Conservation (phyloP, 108 stramenopile species). For the Tribonema minus region DNA sequence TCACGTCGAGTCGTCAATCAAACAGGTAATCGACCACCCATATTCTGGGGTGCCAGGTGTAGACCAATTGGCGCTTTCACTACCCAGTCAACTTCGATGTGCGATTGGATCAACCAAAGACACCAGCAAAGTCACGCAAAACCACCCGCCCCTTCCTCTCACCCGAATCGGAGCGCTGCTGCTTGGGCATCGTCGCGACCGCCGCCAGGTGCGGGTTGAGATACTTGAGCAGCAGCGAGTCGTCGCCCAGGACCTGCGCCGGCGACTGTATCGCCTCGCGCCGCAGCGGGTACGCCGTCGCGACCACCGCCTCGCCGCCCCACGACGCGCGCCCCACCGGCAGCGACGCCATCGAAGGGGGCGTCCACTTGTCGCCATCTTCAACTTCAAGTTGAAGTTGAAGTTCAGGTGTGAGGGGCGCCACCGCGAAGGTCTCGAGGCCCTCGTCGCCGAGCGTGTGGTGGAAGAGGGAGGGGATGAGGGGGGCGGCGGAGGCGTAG, state of each 20-base stretch:
- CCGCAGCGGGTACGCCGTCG: conserved; percentile 23
- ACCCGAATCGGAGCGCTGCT: no score
- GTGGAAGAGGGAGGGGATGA: conserved; percentile 17
- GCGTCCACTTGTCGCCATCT: not conserved
- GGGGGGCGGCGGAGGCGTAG: not conserved
- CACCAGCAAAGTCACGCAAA: no score
- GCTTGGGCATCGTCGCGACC: conserved; percentile 2
- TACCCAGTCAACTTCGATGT: no score
- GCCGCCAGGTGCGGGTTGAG: conserved; percentile 79
- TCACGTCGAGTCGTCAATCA: no score
- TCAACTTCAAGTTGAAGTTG: not conserved
- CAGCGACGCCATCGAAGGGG: not conserved
- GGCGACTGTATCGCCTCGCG: conserved; percentile 71
- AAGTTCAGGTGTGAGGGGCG: not conserved
- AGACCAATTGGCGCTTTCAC: no score
- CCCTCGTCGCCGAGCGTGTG: conserved; percentile 10
- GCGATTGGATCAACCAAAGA: no score
- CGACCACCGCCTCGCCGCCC: conserved; percentile 3
- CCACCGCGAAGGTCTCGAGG: conserved; percentile 20
- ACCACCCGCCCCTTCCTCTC: no score
- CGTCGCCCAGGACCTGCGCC: conserved; percentile 77
- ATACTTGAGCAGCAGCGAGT: conserved; percentile 85
- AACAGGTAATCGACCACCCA: no score
- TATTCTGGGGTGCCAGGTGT: no score
- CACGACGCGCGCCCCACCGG: not conserved